Base-by-base conservation (phyloP, 1,139 yeast genomes). In the Saccharomyces uvarum region DNA sequence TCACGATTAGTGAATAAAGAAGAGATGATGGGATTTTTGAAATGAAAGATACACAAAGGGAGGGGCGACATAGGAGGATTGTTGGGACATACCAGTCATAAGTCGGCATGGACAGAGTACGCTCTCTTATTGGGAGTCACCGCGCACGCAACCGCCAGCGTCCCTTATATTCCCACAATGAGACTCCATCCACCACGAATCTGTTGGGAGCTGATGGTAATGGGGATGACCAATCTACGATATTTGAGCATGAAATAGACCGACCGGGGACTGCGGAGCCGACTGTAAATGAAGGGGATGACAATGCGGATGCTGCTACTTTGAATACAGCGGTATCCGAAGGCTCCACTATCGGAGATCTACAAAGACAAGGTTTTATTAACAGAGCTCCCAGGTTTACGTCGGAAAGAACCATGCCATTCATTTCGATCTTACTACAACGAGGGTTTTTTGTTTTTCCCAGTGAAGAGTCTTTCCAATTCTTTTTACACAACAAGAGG, bases 401-500 rank as follows among this genome's bases (percentile, higher is more conserved):
- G 13, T 51, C 57, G 11, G 52, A 52, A 26, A 60, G 76, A 46
- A 61, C 64, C 3, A 53, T 72, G 41, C 73, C 73, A 0, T 62
- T 72, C 16, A 65, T 67, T 0, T 67, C 73, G 2, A 57, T 64
- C 44, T 24, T 61, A 53, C 38, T 71, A 56, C 59, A 69, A 49
- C 63, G 69, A 57, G 67, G 75, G 56, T 53, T 60, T 59, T 58
- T 64, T 55, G 61, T 66, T 55, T 60, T 72, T 62, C 64, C 71
- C 57, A 56, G 73, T 44, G 70, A 69, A 47, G 56, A 59, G 14
- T 63, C 75, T 2, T 62, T 66, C 27, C 51, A 57, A 13, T 42
- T 53, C 8, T 73, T 60, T 55, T 59, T 66, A 49, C 52, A 59
- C 0, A 68, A 69, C 44, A 63, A 65, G 49, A 60, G 71, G 47